Conservation (phyloP, 2,329 filamentous ascomycete species). For the Fusarium illudens region DNA sequence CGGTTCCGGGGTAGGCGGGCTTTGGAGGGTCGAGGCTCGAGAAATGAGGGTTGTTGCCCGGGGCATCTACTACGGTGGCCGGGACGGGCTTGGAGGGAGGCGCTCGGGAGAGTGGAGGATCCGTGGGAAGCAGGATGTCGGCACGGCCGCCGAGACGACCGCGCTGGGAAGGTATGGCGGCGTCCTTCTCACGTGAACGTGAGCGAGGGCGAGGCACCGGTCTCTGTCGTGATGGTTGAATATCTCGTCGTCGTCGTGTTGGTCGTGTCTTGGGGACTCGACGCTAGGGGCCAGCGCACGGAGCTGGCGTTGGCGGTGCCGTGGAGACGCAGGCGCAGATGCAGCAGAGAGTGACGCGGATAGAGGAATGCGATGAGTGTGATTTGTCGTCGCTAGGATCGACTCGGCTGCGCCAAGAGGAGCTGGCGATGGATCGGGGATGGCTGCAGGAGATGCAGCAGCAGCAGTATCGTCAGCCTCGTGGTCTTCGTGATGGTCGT, state of each 20-base stretch:
- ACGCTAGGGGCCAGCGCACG: conserved; percentile 26
- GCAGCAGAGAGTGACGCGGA: conserved; percentile 22
- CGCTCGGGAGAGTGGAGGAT: conserved; percentile 53
- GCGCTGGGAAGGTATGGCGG: conserved; percentile 47
- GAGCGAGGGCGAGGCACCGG: conserved; percentile 17
- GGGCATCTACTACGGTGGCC: conserved; percentile 45
- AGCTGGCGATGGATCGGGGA: not conserved
- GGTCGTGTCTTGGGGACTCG: conserved; percentile 14
- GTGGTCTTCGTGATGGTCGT: not conserved
- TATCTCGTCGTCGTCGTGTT: conserved; percentile 4
- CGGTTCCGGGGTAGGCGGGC: conserved; percentile 42
- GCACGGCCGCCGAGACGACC: conserved; percentile 59
- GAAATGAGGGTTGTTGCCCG: conserved; percentile 42
- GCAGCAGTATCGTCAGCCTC: not conserved
- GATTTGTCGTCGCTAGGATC: conserved; percentile 22
- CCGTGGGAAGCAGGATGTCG: conserved; percentile 56
- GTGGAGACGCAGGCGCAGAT: conserved; percentile 13
- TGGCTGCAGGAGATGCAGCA: not conserved
- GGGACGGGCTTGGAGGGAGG: conserved; percentile 33
- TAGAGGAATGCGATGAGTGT: conserved; percentile 27
- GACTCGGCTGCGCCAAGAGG: conserved; percentile 12
- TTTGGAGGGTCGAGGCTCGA: conserved; percentile 45
- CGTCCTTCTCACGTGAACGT: conserved; percentile 38
- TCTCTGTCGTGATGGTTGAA: not conserved
- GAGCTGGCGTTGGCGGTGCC: conserved; percentile 26